Evolutionary conservation across 306 rosid genomes (phyloP).

Genomic region (Vigna hirtella): DNA sequence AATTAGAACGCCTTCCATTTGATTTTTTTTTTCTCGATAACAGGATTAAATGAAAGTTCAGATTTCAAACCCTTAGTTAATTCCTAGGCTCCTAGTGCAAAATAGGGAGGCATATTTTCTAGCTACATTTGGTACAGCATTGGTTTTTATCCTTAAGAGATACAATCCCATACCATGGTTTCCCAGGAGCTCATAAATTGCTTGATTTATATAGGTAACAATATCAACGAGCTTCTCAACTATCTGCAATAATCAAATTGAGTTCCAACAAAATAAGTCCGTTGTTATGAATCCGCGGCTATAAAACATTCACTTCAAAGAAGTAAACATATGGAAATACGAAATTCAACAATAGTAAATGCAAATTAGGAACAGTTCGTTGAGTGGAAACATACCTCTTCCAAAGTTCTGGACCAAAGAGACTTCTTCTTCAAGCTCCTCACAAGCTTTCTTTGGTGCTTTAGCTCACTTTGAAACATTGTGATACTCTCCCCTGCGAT

Average conservation of each 20-base stretch:
- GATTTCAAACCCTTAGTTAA: slow-evolving; percentile 25
- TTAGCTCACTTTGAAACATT: slow-evolving; percentile 78
- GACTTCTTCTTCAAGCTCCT: slow-evolving; percentile 87
- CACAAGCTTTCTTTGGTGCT: slow-evolving; percentile 83
- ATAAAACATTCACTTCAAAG: slow-evolving; percentile 19
- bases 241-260: slow-evolving; percentile 68
- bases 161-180: slow-evolving; percentile 60
- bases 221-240: slow-evolving; percentile 85
- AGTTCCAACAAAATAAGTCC: slow-evolving; percentile 31
- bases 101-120: slow-evolving; percentile 11
- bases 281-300: slow-evolving; percentile 10
- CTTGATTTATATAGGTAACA: slow-evolving; percentile 69
- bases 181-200: slow-evolving; percentile 70
- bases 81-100: slow-evolving; percentile 3
- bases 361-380: slow-evolving; percentile 30
- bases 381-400: slow-evolving; percentile 73
- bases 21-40: too few relatives aligned
- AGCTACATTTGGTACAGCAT: not conserved
- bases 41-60: slow-evolving; percentile 1
- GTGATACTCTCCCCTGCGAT: slow-evolving; percentile 83
- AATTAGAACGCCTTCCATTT: slow-evolving; percentile 20
- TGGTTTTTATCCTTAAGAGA: slow-evolving; percentile 24
- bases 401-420: slow-evolving; percentile 85
- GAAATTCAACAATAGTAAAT: slow-evolving; percentile 33
- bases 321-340: not conserved